Base-by-base conservation (phyloP, 2,329 filamentous ascomycete species). In the Colletotrichum higginsianum region DNA sequence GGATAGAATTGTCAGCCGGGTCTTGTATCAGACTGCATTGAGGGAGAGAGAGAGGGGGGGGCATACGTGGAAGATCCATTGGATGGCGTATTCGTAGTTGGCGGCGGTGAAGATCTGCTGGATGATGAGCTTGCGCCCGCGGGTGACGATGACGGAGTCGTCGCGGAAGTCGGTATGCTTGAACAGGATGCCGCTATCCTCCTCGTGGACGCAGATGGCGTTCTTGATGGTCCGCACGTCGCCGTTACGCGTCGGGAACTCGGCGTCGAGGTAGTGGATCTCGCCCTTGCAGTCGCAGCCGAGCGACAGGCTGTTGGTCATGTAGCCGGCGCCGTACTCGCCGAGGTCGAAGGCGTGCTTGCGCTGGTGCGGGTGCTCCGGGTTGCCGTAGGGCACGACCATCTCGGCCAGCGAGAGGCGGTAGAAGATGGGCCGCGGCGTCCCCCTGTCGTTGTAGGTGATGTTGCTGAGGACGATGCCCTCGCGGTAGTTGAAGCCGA, bases 91-190 rank as follows among this genome's bases (percentile, higher is more conserved):
- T 81, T 98, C 95, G 83, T 98, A 98, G 85, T 98, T 98, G 35
- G 95, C 95, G 0, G 95, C 95, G 0, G 95, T 98, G 84, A 98
- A 98, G 79, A 98, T 93, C 76, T 98, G 95, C 75, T 94, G 95
- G 75, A 98, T 88, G 78, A 98, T 88, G 69, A 98, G 89, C 80
- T 96, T 97, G 65, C 94, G 90, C 2, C 92, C 94, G 35, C 95
- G 91, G 0, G 95, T 98, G 5, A 97, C 93, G 12, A 96, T 94
- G 66, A 91, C 90, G 0, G 93, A 96, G 53, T 96, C 93, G 78
- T 98, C 95, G 47, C 95, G 90, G 88, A 98, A 98, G 82, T 98
- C 95, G 18, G 91, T 95, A 83, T 97, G 94, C 84, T 98, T 98
- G 89, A 97, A 98, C 0, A 98, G 86, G 71, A 98, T 96, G 7